Base-by-base conservation (phyloP, 768 basidiomycete species). In the Leccinum rimulosum region DNA sequence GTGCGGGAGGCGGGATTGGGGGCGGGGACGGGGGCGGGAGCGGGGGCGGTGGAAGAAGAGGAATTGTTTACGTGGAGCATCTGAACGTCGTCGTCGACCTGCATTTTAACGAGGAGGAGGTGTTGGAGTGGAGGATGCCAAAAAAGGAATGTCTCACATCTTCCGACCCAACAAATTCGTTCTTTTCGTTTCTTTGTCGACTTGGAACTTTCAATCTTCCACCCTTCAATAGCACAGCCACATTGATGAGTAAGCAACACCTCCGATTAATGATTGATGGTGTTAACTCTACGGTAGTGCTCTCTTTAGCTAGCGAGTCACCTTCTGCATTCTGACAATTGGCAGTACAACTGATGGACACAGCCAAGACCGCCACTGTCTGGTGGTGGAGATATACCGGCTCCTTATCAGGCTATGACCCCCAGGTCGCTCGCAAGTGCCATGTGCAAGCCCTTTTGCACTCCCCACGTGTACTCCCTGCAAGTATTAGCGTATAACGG, bases 141-240 rank as follows among this genome's bases (percentile, higher is more conserved):
- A 73, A 73, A 69, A 73, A 73, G 71, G 71, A 73, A 73, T 72
- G 67, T 73, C 65, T 70, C 71, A 70, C 65, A 60, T 66, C 66
- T 52, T 28, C 59, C 2, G 10, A n/a, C 9, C 17, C 4, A n/a
- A 8, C 17, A 14, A 36, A 14, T 43, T 10, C 33, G 10, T 10
- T 58, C 60, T 53, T 59, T 43, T 58, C 61, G 60, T 52, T n/a
- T 6, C 59, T 61, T 62, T 61, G 58, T 68, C 55, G 61, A 62
- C 69, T 62, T 58, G 68, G 68, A 70, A 70, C 60, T 61, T 67
- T 55, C 60, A 56, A 60, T 31, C 28, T 52, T 25, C 30, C 55
- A n/a, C 6, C 38, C 25, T 33, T 30, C 49, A 3, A 28, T 22
- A 17, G 58, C 64, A 64, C 56, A 62, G 64, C 64, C 64, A 69